A percentile compares a stretch with the other conserved stretches of the same genome.
Conservation (phyloP, 2,329 filamentous ascomycete species). For the Exserohilum turcica region DNA sequence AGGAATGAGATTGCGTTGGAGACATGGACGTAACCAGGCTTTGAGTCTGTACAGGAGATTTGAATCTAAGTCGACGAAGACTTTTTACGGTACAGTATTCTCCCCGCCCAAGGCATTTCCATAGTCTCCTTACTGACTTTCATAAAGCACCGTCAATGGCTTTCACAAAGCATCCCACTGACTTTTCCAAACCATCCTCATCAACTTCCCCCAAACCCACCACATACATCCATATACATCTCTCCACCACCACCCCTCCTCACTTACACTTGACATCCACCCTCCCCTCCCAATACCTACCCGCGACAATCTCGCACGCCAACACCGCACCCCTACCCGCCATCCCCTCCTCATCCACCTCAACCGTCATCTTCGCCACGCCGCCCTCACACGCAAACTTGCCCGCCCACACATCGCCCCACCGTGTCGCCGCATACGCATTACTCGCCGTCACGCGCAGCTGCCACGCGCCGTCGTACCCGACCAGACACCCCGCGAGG, state of each 20-base stretch:
- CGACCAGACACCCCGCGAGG: conserved; percentile 23
- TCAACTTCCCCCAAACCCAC: neutral
- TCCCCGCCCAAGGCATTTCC: no score
- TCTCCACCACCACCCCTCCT: no score
- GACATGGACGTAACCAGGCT: no score
- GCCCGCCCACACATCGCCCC: conserved; percentile 25
- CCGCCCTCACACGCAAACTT: conserved; percentile 21
- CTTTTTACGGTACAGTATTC: no score
- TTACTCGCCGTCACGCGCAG: conserved; percentile 16
- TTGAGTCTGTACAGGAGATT: no score
- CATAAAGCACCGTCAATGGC: no score
- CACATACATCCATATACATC: no score
- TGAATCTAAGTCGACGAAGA: no score
- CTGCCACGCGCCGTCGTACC: conserved; percentile 28
- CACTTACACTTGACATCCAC: conserved; percentile 12
- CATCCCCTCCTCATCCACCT: conserved; percentile 10
- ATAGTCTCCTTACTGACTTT: no score
- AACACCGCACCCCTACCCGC: conserved; percentile 9
- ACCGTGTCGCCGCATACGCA: conserved; percentile 17
- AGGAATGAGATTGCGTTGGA: no score
- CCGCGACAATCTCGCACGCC: conserved; percentile 9
- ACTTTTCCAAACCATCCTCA: neutral
- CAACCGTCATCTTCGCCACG: conserved; percentile 21
- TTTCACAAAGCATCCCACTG: no score
- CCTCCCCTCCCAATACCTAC: conserved; percentile 19